Base-by-base conservation (phyloP, 495 filamentous ascomycete species). In the Xylaria intraflava region DNA sequence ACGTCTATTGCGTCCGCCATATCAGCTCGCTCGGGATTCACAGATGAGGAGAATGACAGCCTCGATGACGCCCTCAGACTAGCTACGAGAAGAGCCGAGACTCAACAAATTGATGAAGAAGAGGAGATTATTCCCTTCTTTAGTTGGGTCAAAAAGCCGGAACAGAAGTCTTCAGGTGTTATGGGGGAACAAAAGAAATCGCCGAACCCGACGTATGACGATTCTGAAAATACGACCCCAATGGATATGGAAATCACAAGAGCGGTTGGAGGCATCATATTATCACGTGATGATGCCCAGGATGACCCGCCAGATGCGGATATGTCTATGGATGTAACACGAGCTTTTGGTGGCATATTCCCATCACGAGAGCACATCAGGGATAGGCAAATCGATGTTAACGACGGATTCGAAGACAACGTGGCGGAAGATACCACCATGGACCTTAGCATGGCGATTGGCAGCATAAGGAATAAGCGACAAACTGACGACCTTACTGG, bases 281-380 rank as follows among this genome's bases (percentile, higher is more conserved):
- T 62, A 51, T 67, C 65, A 16, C 46, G 57, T 17, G 29, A 50
- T n/a, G 53, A 65, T 36, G 50, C 66, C 6, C 49, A 42, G 20
- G 53, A 59, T 16, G 64, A 69, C 16, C 65, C 73, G 3, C 65
- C 67, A 17, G 77, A 79, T 33, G 84, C 87, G 51, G 86, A 89
- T 26, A 78, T 89, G 65, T 88, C 85, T 9, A 90, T 91, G 87
- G 90, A 96, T 52, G 81, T 95, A 44, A 95, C 90, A 1, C 80
- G 77, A 52, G 87, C 83, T 11, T 69, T 96, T 51, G 92, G 92
- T n/a, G 79, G 84, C 3, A 96, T 97, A 45, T 69, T 90, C 24
- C 70, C 78, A n/a, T 73, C 75, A 35, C 53, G 51, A 39, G 50
- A 40, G 66, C 51, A 67, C 62, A 29, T 44, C 55, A 40, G 51